phyloP scores from a whole-genome alignment of 441 rosid genomes.

The Aleurites moluccanus region DNA sequence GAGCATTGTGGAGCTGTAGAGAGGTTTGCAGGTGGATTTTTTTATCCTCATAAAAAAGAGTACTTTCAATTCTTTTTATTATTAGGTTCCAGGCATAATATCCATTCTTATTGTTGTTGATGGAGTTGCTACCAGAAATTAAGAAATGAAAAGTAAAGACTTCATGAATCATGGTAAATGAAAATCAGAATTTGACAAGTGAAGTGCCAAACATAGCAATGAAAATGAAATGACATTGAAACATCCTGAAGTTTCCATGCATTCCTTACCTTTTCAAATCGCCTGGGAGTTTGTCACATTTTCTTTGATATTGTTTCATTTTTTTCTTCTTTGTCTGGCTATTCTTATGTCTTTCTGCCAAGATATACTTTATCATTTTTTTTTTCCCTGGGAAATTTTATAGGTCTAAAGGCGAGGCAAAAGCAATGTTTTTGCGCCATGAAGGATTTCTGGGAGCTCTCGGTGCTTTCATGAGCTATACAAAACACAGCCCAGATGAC shows the following conservation, averaged over 20 bases:
- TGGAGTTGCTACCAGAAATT: conserved; percentile 1
- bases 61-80: not conserved
- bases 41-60: not conserved
- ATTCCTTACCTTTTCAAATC: not conserved
- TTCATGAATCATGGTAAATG: not conserved
- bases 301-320: not conserved
- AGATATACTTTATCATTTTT: not conserved
- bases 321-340: conserved; percentile 8
- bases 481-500: conserved; percentile 32
- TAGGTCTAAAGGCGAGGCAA: conserved; percentile 94
- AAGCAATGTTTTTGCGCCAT: conserved; percentile 86
- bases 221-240: not conserved
- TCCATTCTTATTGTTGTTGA: not conserved
- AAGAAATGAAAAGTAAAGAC: not conserved
- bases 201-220: not conserved
- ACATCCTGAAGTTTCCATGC: not conserved
- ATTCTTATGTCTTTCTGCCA: not conserved
- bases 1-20: not conserved
- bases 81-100: not conserved
- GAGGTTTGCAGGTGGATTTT: not conserved
- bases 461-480: conserved; percentile 70
- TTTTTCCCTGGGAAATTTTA: not conserved
- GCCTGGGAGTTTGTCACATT: not conserved
- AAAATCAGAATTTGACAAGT: not conserved
- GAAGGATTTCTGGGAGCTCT: conserved; percentile 95